phyloP scores from a whole-genome alignment of 163 green algal genomes.

The Scenedesmus sp. region DNA sequence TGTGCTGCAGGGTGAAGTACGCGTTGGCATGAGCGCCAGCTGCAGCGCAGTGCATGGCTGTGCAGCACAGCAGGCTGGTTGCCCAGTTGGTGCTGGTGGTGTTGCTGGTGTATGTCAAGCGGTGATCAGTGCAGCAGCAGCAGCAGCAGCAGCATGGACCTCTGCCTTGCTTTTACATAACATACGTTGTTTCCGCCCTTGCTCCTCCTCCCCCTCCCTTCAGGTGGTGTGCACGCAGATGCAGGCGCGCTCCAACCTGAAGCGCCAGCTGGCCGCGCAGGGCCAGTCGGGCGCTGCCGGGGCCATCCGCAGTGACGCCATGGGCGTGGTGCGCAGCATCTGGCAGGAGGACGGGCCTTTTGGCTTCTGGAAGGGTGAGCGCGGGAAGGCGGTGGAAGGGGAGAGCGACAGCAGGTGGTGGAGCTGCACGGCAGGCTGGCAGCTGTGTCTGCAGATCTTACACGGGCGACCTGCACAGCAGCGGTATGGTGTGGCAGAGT shows the following conservation, averaged over 20 bases:
- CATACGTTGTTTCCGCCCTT: not conserved
- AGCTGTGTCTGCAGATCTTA: not conserved
- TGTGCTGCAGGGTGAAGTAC: too few relatives aligned
- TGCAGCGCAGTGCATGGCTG: not conserved
- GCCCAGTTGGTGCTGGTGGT: too few relatives aligned
- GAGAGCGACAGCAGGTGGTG: not conserved
- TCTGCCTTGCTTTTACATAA: not conserved
- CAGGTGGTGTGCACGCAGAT: conserved; percentile 47
- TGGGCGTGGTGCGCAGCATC: conserved; percentile 38
- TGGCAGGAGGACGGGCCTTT: conserved; percentile 51
- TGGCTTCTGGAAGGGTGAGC: conserved; percentile 66
- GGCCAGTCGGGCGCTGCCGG: not conserved
- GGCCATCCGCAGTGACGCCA: conserved; percentile 23
- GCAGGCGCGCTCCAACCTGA: conserved; percentile 25
- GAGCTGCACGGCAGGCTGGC: not conserved
- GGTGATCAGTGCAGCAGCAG: not conserved
- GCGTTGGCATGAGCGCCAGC: too few relatives aligned
- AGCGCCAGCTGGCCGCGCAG: not conserved
- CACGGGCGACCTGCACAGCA: too few relatives aligned
- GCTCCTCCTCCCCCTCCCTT: too few relatives aligned
- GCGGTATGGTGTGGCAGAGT: not conserved
- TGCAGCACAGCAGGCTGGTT: not conserved
- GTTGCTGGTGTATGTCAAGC: too few relatives aligned
- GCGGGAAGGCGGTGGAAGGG: not conserved
- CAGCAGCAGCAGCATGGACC: not conserved